Evolutionary conservation across 306 rosid species (phyloP).

Genomic region (Lathyrus sativus): DNA sequence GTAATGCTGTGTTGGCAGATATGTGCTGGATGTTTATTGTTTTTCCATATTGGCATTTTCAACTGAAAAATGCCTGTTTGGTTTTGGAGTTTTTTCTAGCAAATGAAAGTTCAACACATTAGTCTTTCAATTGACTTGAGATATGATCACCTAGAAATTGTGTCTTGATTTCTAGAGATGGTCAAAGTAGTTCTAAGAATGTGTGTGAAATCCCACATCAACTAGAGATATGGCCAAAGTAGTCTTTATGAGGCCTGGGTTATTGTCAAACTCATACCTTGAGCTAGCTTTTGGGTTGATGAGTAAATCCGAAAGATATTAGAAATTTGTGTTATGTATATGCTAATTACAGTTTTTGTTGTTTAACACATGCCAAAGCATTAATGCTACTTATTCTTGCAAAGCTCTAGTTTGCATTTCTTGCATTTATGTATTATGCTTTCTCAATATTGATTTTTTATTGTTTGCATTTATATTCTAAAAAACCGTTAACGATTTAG

Average conservation of each 20-base stretch:
- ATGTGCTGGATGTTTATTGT: slow-evolving; percentile 19
- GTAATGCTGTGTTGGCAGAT: slow-evolving; percentile 5
- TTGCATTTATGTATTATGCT: slow-evolving; percentile 2
- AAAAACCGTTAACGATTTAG: neutral
- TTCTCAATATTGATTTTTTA: slow-evolving; percentile 6
- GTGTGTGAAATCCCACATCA: neutral
- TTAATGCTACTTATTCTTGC: slow-evolving; percentile 12
- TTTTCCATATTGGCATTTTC: slow-evolving; percentile 28
- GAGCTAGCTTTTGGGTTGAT: slow-evolving; percentile 12
- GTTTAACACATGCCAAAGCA: slow-evolving; percentile 6
- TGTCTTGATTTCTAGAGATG: slow-evolving; percentile 17
- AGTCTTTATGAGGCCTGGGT: neutral
- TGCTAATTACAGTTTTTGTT: slow-evolving; percentile 17
- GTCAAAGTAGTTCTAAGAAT: neutral
- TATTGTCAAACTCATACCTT: neutral
- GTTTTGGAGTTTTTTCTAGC: slow-evolving; percentile 7
- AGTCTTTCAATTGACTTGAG: neutral
- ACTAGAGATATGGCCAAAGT: neutral
- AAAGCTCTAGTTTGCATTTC: neutral
- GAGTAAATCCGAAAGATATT: neutral
- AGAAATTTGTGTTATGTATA: neutral
- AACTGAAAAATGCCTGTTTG: slow-evolving; percentile 8
- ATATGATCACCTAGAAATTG: neutral
- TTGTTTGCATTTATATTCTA: neutral
- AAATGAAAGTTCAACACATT: neutral